phyloP scores from a whole-genome alignment of 257 asterid species.

The Solanum appendiculatum region DNA sequence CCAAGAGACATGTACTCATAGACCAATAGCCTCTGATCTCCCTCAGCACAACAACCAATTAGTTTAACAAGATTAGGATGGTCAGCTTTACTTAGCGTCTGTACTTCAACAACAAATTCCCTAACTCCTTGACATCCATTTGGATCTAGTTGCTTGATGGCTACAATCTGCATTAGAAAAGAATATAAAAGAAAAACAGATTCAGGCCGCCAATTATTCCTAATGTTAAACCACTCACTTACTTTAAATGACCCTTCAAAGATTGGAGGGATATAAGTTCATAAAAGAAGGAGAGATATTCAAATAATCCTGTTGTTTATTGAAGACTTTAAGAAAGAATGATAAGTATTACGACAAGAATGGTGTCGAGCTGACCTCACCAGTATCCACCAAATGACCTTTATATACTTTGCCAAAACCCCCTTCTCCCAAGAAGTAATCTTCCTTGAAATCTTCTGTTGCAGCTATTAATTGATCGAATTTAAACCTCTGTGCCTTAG shows the following conservation, averaged over 20 bases:
- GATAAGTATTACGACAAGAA: background rate
- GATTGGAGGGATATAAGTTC: background rate
- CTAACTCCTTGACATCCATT: slow-evolving; percentile 68
- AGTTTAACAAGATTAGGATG: slow-evolving; percentile 71
- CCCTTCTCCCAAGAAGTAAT: slow-evolving; percentile 62
- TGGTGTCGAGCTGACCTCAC: slow-evolving; percentile 36
- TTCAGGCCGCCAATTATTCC: background rate
- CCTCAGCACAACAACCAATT: slow-evolving; percentile 72
- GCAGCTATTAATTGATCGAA: slow-evolving; percentile 32
- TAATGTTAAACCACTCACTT: background rate
- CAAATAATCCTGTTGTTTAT: background rate
- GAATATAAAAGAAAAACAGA: background rate
- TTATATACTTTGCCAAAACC: slow-evolving; percentile 69
- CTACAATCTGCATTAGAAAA: slow-evolving; percentile 43
- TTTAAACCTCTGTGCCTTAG: slow-evolving; percentile 15
- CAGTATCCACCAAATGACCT: slow-evolving; percentile 37
- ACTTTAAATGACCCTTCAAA: background rate
- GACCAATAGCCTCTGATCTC: slow-evolving; percentile 62
- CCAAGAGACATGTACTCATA: slow-evolving; percentile 82
- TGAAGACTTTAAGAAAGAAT: background rate
- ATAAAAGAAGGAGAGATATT: background rate
- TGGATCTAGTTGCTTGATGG: slow-evolving; percentile 67
- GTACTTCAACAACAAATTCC: slow-evolving; percentile 67
- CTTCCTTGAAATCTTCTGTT: slow-evolving; percentile 44
- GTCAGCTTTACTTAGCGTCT: slow-evolving; percentile 46